These are phyloP conservation scores for Aspergillus vadensis DNA, from an alignment of 2,329 filamentous ascomycete genomes.

Conservation along the genomic window DNA sequence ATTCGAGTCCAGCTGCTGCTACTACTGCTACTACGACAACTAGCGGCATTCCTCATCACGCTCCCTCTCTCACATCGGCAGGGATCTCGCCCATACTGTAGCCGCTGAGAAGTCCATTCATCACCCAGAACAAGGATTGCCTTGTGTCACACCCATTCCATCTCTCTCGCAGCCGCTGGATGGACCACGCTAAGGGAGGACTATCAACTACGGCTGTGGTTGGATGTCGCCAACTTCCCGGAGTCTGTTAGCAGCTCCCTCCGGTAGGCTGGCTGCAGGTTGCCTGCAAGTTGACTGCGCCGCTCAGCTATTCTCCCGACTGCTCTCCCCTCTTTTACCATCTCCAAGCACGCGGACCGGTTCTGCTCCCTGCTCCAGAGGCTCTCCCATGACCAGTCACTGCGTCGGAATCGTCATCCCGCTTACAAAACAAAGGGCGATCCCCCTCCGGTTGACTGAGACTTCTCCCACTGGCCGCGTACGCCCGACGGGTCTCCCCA, in stretches of 20 bases:
- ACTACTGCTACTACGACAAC: too few species aligned
- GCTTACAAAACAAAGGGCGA: constrained; percentile 5
- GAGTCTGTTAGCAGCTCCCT: constrained; percentile 8
- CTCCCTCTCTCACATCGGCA: background rate
- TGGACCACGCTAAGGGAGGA: constrained; percentile 38
- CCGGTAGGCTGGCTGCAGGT: background rate
- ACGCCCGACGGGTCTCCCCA: background rate
- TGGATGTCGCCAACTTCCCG: background rate
- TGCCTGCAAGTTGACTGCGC: constrained; percentile 18
- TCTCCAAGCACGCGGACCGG: constrained; percentile 2
- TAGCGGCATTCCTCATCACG: background rate
- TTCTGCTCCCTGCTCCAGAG: background rate
- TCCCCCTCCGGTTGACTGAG: constrained; percentile 1
- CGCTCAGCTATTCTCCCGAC: constrained; percentile 7
- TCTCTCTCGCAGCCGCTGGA: constrained; percentile 21
- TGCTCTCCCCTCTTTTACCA: constrained; percentile 7
- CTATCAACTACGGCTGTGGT: constrained; percentile 19
- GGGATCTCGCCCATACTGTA: background rate
- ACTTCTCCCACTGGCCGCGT: background rate
- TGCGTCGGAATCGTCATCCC: background rate
- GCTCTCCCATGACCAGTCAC: background rate
- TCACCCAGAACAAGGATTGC: background rate
- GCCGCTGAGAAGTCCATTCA: background rate
- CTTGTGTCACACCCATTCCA: constrained; percentile 7
- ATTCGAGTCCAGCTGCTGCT: background rate